Percentiles rank a stretch among this genome's conserved stretches.
Conservation (phyloP, 257 asterid genomes). For the Anisodus tanguticus region DNA sequence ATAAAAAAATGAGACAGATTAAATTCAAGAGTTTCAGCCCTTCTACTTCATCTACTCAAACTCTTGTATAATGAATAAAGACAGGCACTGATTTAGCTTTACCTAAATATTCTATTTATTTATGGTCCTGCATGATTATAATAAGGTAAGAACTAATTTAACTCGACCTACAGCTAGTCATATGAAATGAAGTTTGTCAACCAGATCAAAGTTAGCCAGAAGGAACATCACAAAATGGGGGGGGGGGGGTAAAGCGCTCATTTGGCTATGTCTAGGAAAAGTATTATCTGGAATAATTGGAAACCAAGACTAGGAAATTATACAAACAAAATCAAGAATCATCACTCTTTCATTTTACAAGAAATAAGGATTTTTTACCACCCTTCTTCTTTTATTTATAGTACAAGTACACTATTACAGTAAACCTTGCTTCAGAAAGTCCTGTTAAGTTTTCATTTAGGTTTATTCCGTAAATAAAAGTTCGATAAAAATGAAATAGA, state of each 20-base stretch:
- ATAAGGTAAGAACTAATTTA: neutral
- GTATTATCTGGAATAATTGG: neutral
- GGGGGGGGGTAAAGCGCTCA: neutral
- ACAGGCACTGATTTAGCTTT: neutral
- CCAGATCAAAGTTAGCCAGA: neutral
- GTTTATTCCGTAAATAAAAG: neutral
- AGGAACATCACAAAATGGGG: neutral
- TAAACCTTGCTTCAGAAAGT: too few species aligned
- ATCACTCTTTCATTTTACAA: neutral
- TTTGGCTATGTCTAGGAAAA: neutral
- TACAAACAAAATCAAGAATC: neutral
- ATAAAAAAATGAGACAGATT: constrained; percentile 18
- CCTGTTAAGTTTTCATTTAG: neutral
- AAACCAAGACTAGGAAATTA: neutral
- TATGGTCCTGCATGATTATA: neutral
- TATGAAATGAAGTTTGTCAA: neutral
- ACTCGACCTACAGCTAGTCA: neutral
- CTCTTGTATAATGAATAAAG: neutral
- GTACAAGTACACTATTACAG: neutral
- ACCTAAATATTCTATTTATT: neutral
- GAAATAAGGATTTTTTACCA: neutral
- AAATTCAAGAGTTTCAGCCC: neutral
- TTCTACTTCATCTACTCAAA: neutral
- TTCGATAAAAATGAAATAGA: neutral
- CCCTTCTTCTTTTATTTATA: too few species aligned